These are phyloP conservation scores for Penicillium sp. DNA, from an alignment of 2,329 filamentous ascomycete genomes.

Conservation along the genomic window DNA sequence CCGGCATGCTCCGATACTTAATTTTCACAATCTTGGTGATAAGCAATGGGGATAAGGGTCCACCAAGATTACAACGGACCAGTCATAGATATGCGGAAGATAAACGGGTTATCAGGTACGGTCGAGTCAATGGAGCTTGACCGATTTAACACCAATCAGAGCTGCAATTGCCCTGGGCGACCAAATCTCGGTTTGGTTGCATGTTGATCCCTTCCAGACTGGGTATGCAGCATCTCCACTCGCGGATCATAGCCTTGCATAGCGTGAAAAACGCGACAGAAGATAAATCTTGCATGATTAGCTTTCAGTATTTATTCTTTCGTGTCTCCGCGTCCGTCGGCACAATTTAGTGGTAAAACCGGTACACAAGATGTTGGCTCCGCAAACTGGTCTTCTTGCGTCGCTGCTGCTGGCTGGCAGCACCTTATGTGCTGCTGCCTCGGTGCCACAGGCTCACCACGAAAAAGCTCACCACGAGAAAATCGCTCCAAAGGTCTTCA, in stretches of 20 bases:
- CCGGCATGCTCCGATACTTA: slow-evolving; percentile 1
- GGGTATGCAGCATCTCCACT: slow-evolving; percentile 7
- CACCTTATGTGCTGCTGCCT: slow-evolving; percentile 8
- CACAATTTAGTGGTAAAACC: background rate
- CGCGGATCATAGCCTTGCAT: background rate
- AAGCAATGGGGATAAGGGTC: background rate
- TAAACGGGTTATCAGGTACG: slow-evolving; percentile 2
- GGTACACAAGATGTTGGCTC: slow-evolving; percentile 10
- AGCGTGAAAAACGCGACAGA: background rate
- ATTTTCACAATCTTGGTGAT: background rate
- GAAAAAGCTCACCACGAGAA: slow-evolving; percentile 6
- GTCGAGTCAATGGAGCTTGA: slow-evolving; percentile 9
- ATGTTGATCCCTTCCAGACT: slow-evolving; percentile 11
- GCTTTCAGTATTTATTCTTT: background rate
- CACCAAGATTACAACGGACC: background rate
- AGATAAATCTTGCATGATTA: slow-evolving; percentile 2
- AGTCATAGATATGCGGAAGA: background rate
- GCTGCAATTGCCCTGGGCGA: slow-evolving; percentile 1
- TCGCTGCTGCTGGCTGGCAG: slow-evolving; percentile 17
- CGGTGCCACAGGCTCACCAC: background rate
- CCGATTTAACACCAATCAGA: slow-evolving; percentile 13
- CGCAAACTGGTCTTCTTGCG: slow-evolving; percentile 4
- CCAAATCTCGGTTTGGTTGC: background rate
- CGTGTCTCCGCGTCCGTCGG: background rate
- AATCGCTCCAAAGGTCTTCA: slow-evolving; percentile 43